phyloP scores from a whole-genome alignment of 441 rosid species.

The Geranium incanum region DNA sequence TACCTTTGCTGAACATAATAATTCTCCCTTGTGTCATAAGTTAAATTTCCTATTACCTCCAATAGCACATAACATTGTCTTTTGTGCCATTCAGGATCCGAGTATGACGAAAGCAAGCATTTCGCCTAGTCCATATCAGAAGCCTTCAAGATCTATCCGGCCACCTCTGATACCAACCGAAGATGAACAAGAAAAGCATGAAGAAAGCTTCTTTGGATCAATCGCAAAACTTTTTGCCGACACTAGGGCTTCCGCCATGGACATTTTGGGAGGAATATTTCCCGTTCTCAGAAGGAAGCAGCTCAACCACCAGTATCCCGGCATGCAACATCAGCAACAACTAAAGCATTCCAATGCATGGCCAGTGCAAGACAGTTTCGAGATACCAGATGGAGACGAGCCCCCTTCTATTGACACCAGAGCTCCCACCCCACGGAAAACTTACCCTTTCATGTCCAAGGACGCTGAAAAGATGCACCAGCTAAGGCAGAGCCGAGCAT shows the following conservation, averaged over 20 bases:
- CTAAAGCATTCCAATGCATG: conserved; percentile 41
- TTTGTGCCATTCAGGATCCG: conserved; percentile 43
- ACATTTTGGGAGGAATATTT: conserved; percentile 57
- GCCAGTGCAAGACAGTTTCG: conserved; percentile 91
- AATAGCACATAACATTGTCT: neutral
- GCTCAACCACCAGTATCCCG: conserved; percentile 28
- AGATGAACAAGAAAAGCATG: conserved; percentile 63
- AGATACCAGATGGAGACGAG: conserved; percentile 75
- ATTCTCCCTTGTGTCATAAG: too few relatives aligned
- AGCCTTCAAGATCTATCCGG: conserved; percentile 52
- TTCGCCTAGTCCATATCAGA: conserved; percentile 36
- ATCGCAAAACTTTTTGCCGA: conserved; percentile 48
- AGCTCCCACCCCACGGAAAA: conserved; percentile 76
- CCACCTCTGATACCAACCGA: conserved; percentile 65
- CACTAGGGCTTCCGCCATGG: conserved; percentile 41
- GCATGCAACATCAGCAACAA: conserved; percentile 29
- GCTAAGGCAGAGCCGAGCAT: conserved; percentile 70
- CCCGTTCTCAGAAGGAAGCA: conserved; percentile 55
- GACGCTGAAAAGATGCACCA: conserved; percentile 82
- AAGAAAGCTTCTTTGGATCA: conserved; percentile 66
- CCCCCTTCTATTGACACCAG: conserved; percentile 78
- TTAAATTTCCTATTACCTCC: conserved; percentile 6
- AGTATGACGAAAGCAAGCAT: conserved; percentile 23
- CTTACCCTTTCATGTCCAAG: conserved; percentile 85
- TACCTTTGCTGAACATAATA: too few relatives aligned